Conservation (phyloP, 805 yeast genomes). For the Lipomyces sp. region DNA sequence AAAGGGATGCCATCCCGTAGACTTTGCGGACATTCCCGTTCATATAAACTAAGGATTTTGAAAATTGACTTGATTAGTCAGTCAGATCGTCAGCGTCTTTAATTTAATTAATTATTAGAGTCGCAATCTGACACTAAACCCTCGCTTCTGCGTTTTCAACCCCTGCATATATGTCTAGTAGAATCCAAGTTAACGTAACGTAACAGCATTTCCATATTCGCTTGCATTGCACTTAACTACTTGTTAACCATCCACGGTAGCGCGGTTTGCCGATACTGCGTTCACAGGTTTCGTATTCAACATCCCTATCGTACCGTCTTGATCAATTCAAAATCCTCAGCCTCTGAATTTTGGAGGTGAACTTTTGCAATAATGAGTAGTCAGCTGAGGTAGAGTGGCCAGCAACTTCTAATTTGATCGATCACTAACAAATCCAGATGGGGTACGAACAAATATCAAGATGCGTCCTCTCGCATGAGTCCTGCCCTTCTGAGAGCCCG, state of each 20-base stretch:
- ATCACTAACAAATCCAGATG: conserved; percentile 13
- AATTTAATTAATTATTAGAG: no score
- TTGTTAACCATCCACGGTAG: no score
- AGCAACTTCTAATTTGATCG: neutral
- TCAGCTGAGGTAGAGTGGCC: conserved; percentile 20
- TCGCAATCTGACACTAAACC: no score
- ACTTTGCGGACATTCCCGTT: no score
- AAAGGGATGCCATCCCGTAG: no score
- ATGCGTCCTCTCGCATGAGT: conserved; percentile 33
- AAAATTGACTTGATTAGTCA: no score
- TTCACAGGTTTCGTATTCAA: no score
- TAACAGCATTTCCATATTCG: neutral
- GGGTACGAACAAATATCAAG: conserved; percentile 34
- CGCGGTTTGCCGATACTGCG: no score
- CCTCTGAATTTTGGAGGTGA: neutral
- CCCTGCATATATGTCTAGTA: neutral
- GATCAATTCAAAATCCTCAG: neutral
- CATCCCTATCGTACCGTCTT: neutral
- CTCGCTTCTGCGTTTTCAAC: neutral
- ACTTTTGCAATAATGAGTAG: conserved; percentile 17
- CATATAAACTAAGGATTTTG: no score
- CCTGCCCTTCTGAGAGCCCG: conserved; percentile 37
- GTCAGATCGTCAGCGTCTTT: no score
- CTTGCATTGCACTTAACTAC: neutral
- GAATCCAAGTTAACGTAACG: neutral